Evolutionary conservation across 257 asterid species (phyloP).

Genomic region (Lithospermum erythrorhizon): DNA sequence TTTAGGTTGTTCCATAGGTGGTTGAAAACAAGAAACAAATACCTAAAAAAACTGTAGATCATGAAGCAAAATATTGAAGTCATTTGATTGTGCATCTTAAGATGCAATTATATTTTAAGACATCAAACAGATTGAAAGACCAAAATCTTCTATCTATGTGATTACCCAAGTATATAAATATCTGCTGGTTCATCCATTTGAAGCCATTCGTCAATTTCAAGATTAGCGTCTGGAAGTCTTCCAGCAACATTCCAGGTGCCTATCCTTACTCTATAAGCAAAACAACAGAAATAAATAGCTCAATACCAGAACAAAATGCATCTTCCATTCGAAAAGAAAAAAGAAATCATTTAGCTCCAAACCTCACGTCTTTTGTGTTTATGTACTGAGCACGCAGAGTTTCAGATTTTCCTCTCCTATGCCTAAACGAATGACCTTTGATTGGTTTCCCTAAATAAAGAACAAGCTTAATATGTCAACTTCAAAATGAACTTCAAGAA

Average conservation of each 20-base stretch:
- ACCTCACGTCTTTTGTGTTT: slow-evolving; percentile 87
- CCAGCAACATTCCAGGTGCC: slow-evolving; percentile 98
- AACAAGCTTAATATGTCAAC: slow-evolving; percentile 11
- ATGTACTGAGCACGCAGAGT: slow-evolving; percentile 73
- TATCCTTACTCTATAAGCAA: slow-evolving; percentile 46
- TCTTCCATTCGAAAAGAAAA: neutral
- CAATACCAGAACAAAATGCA: too few species aligned
- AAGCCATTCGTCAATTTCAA: slow-evolving; percentile 87
- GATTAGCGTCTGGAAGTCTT: slow-evolving; percentile 49
- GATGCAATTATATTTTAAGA: too few species aligned
- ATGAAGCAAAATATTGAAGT: neutral
- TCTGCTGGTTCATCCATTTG: slow-evolving; percentile 76
- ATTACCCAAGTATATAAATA: slow-evolving; percentile 71
- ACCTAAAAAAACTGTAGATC: neutral
- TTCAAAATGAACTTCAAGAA: slow-evolving; percentile 2
- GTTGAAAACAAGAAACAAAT: too few species aligned
- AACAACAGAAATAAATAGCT: slow-evolving; percentile 1
- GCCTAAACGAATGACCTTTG: slow-evolving; percentile 27
- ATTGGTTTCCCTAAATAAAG: slow-evolving; percentile 34
- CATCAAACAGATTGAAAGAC: neutral
- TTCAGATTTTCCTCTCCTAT: slow-evolving; percentile 90
- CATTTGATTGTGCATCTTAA: too few species aligned
- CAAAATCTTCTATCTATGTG: neutral
- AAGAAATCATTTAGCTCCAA: slow-evolving; percentile 23
- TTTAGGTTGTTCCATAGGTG: too few species aligned